Evolutionary conservation across 1,139 yeast genomes (phyloP), one percentile per base, ranked within the genome.

Genomic region (Candida sanyaensis): DNA sequence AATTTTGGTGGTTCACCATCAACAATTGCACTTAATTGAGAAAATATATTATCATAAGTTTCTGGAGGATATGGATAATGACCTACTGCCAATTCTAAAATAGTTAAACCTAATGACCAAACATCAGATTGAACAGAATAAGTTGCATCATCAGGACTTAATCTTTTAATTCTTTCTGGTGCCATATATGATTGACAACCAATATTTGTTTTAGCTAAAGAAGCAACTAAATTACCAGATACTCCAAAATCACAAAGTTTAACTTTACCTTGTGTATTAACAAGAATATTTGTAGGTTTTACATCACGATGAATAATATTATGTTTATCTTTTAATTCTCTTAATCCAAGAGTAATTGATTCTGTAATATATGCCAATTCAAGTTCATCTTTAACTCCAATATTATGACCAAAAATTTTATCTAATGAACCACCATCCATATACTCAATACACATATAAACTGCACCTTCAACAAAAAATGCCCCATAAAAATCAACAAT

Each of bases 121-220:
- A 93, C 83, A 67, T 95, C 99, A 9, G 96, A 86, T 63, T 93
- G 97, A 10, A 91, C 97, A 1, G 97, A 86, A 67, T 93, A 93
- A 0, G 96, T 84, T 17, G 82, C 77, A 56, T 83, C 93, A 62
- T 87, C 92, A 3, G 79, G 79, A 42, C 60, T 71, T 43, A 67
- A 52, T 2, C 71, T 63, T 65, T 87, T 85, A 60, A 93, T 95
- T 62, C 99, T 80, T 66, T 93, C 99, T 1, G 99, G 99, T 0
- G 99, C 98, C 99, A 95, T 95, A 68, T 93, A 93, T 5, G 96
- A 88, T 68, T 93, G 99, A 66, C 99, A 95, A 6, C 99, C 99
- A 58, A 93, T 92, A 61, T 93, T 93, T 0, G 99, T 93, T 60
- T 91, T 84, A 8, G 99, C 99, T 59, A 93, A 78, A 0, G 97